phyloP scores from a whole-genome alignment of 2,329 filamentous ascomycete species.

The Fusarium marasasianum region DNA sequence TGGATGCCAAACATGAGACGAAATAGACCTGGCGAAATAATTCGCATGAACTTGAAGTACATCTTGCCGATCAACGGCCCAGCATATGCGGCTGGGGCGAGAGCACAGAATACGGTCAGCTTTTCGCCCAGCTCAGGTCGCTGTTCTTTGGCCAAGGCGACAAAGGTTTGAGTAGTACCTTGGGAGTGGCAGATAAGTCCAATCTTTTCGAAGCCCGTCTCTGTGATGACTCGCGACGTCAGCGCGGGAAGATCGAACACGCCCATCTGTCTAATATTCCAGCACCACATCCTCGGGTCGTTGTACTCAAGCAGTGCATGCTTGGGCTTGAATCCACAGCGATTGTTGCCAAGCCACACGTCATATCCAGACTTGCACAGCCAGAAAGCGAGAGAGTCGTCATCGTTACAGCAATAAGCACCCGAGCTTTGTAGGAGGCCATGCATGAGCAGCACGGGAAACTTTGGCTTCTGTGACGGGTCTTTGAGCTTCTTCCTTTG shows the following conservation, averaged over 20 bases:
- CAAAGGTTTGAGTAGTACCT: constrained; percentile 87
- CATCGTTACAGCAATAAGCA: constrained; percentile 90
- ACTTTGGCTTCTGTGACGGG: constrained; percentile 63
- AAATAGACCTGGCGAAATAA: constrained; percentile 81
- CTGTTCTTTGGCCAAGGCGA: constrained; percentile 90
- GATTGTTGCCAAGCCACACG: constrained; percentile 94
- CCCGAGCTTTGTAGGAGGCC: constrained; percentile 88
- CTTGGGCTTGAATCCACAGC: constrained; percentile 83
- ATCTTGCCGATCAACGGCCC: constrained; percentile 85
- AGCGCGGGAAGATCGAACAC: constrained; percentile 87
- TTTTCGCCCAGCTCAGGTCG: constrained; percentile 83
- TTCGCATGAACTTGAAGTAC: constrained; percentile 91
- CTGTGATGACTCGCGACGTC: constrained; percentile 78
- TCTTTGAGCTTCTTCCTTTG: constrained; percentile 50
- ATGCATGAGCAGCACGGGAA: constrained; percentile 87
- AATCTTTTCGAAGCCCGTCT: constrained; percentile 85
- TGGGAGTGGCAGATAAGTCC: constrained; percentile 89
- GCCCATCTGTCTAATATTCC: constrained; percentile 96
- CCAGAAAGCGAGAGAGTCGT: constrained; percentile 89
- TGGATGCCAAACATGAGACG: constrained; percentile 89
- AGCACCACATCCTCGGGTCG: constrained; percentile 95
- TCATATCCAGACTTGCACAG: constrained; percentile 93
- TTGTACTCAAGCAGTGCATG: constrained; percentile 75
- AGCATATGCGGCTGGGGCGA: constrained; percentile 90
- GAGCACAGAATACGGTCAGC: constrained; percentile 88